phyloP scores from a whole-genome alignment of 2,329 filamentous ascomycete genomes.

The Chalaropsis thielavioides region DNA sequence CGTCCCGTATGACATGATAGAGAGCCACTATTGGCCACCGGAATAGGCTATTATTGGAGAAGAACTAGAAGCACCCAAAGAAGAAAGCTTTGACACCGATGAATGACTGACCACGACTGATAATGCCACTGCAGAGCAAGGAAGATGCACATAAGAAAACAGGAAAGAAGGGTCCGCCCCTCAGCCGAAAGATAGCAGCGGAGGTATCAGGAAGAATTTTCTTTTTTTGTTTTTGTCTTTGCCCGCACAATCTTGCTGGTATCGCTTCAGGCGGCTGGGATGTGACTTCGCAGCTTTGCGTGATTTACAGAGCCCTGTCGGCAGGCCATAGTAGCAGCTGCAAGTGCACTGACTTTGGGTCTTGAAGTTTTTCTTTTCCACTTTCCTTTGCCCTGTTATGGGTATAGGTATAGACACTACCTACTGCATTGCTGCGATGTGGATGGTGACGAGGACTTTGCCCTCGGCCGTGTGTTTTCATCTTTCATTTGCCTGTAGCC shows the following conservation, averaged over 20 bases:
- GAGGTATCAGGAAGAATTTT: background rate
- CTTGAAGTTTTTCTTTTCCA: background rate
- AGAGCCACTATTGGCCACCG: background rate
- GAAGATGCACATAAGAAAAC: background rate
- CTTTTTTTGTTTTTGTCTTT: background rate
- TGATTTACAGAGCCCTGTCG: background rate
- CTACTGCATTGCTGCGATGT: too few relatives aligned
- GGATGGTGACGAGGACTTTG: too few relatives aligned
- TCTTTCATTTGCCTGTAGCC: too few relatives aligned
- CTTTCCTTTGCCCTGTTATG: background rate
- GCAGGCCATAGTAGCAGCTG: background rate
- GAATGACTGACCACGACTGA: background rate
- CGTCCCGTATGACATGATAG: background rate
- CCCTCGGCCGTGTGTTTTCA: too few relatives aligned
- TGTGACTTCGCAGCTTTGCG: background rate
- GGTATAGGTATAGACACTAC: background rate
- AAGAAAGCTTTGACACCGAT: background rate
- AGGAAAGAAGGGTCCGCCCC: background rate
- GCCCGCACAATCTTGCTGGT: background rate
- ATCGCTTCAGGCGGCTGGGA: background rate
- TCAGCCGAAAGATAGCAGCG: background rate
- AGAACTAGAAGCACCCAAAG: constrained; percentile 3
- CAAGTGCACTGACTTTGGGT: background rate
- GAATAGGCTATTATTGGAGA: background rate
- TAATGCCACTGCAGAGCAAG: background rate